Conservation (phyloP, 2,329 filamentous ascomycete species). For the Pyricularia sp. region DNA sequence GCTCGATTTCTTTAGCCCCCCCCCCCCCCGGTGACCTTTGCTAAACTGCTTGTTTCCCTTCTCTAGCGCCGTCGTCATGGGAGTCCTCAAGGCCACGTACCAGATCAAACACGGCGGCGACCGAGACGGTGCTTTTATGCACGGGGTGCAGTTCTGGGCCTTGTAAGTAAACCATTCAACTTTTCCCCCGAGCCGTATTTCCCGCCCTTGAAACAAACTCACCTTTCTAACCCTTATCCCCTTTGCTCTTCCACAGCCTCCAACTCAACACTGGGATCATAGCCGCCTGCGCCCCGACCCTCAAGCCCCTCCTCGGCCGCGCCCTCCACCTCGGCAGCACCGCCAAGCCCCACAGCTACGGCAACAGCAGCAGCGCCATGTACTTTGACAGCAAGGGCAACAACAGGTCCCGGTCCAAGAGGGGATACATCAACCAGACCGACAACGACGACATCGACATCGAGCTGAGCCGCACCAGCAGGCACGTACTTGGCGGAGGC, state of each 20-base stretch:
- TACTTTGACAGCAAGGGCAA: neutral
- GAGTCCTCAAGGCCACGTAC: neutral
- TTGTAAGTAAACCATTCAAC: neutral
- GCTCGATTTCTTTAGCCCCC: too few species aligned
- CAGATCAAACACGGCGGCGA: slow-evolving; percentile 1
- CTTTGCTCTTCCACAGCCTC: slow-evolving; percentile 9
- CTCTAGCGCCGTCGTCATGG: neutral
- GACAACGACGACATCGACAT: neutral
- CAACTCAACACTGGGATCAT: slow-evolving; percentile 17
- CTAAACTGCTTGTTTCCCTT: neutral
- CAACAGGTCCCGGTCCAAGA: neutral
- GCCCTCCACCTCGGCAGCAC: slow-evolving; percentile 7
- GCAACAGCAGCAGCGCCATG: neutral
- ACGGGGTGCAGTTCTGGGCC: slow-evolving; percentile 2
- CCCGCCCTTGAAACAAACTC: neutral
- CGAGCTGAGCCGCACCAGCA: neutral
- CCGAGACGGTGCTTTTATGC: neutral
- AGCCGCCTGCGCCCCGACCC: slow-evolving; percentile 15
- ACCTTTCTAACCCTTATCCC: neutral
- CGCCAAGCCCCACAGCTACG: neutral
- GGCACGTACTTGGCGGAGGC: neutral
- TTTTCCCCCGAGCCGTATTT: neutral
- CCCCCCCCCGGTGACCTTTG: too few species aligned
- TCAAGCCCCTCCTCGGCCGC: slow-evolving; percentile 15
- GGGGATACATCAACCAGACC: slow-evolving; percentile 4